phyloP scores from a whole-genome alignment of 495 filamentous ascomycete species.

The Lasiosphaeris hirsuta region DNA sequence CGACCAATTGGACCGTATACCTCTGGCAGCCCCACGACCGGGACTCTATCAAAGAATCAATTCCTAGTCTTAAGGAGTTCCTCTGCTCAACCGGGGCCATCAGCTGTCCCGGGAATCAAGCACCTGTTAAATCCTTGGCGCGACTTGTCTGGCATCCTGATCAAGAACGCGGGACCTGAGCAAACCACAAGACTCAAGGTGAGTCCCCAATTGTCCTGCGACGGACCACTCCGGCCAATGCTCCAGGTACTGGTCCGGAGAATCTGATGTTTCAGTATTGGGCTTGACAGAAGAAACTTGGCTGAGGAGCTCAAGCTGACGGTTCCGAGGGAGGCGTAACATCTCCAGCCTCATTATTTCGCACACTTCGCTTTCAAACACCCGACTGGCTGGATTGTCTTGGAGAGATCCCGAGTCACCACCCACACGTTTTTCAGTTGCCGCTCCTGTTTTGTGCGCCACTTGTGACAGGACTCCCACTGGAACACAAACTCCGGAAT shows the following conservation, averaged over 20 bases:
- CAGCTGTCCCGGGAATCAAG: not conserved
- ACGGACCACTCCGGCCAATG: too few relatives aligned
- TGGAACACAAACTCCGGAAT: not conserved
- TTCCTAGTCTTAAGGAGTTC: not conserved
- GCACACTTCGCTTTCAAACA: too few relatives aligned
- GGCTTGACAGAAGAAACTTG: not conserved
- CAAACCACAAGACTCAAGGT: not conserved
- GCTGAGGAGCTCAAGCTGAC: not conserved
- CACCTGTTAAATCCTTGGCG: too few relatives aligned
- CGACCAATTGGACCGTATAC: constrained; percentile 2
- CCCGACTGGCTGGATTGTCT: too few relatives aligned
- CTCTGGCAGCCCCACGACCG: constrained; percentile 16
- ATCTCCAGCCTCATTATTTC: too few relatives aligned
- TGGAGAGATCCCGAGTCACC: too few relatives aligned
- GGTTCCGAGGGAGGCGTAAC: too few relatives aligned
- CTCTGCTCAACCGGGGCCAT: not conserved
- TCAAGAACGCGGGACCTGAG: too few relatives aligned
- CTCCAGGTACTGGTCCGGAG: not conserved
- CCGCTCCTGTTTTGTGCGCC: too few relatives aligned
- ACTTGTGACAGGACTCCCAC: too few relatives aligned
- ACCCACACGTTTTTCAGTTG: too few relatives aligned
- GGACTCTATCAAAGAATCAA: not conserved
- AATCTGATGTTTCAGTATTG: not conserved
- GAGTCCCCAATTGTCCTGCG: not conserved
- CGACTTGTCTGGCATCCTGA: too few relatives aligned